These are phyloP conservation scores for Globisporangium paddicum DNA, from an alignment of 352 stramenopile species.

Conservation along the genomic window DNA sequence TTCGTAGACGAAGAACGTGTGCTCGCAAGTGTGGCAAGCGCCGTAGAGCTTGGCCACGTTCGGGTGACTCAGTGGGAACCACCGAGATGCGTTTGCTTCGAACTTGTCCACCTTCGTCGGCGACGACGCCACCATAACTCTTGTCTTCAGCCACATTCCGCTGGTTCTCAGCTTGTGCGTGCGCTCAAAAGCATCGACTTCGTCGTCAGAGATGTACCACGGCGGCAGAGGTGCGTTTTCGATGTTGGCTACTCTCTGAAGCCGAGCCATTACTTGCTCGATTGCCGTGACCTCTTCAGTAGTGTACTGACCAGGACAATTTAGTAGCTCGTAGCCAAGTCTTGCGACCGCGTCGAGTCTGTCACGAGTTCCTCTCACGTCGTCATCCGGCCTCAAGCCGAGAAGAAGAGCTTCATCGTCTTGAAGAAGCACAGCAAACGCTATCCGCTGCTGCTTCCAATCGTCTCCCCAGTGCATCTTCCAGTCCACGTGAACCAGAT, in stretches of 20 bases:
- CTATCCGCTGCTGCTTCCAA: neutral
- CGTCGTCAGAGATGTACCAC: neutral
- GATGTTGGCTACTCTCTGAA: neutral
- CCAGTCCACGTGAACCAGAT: neutral
- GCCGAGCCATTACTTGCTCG: neutral
- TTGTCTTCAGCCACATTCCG: neutral
- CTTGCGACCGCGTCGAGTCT: neutral
- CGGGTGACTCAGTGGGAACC: conserved; percentile 2
- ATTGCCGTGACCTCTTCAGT: neutral
- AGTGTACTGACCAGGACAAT: neutral
- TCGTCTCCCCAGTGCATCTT: neutral
- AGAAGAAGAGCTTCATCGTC: neutral
- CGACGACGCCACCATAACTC: neutral
- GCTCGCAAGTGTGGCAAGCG: neutral
- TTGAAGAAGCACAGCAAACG: neutral
- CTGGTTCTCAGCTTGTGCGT: no score
- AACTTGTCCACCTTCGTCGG: neutral
- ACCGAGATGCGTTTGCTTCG: neutral
- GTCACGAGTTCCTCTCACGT: neutral
- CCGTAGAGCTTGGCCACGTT: conserved; percentile 5
- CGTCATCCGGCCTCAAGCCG: neutral
- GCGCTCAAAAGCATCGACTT: neutral
- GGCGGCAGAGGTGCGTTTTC: neutral
- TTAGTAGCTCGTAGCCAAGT: neutral
- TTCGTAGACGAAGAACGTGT: neutral